A percentile compares a stretch with the other conserved stretches of the same genome.
phyloP scores from a whole-genome alignment of 345 rosid genomes.

The Eucalyptus camaldulensis region DNA sequence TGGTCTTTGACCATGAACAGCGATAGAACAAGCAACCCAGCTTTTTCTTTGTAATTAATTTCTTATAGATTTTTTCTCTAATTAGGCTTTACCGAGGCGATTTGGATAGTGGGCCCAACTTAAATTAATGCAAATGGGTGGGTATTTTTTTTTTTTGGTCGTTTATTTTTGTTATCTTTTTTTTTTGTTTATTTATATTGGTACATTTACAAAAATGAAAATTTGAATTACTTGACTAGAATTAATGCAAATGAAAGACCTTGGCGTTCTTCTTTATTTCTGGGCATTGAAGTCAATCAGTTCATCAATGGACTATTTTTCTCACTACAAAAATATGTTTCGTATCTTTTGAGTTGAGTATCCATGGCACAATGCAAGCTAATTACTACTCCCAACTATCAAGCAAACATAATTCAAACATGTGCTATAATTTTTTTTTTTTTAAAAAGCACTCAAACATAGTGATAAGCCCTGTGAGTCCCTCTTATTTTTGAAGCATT shows the following conservation, averaged over 20 bases:
- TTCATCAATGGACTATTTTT: not conserved
- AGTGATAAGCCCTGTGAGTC: not conserved
- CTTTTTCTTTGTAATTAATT: not conserved
- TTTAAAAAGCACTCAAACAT: not conserved
- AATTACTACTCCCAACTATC: not conserved
- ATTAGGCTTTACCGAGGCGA: not conserved
- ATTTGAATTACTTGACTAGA: not conserved
- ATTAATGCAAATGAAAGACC: not conserved
- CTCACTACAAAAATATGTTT: not conserved
- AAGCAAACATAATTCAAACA: not conserved
- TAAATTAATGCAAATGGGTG: not conserved
- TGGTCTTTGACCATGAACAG: not conserved
- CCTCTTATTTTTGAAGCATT: not conserved
- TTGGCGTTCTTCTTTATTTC: not conserved
- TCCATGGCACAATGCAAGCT: not conserved
- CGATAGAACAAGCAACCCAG: not conserved
- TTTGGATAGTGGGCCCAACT: not conserved
- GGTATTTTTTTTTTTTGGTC: not conserved
- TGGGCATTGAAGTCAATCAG: not conserved
- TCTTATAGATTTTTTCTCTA: not conserved
- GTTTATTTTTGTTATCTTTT: too few relatives aligned
- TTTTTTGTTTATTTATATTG: not conserved
- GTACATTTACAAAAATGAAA: not conserved
- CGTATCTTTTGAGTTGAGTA: not conserved
- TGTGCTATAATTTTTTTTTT: not conserved